These are phyloP conservation scores for Stenocarpella maydis DNA, from an alignment of 2,329 filamentous ascomycete species.

Conservation along the genomic window DNA sequence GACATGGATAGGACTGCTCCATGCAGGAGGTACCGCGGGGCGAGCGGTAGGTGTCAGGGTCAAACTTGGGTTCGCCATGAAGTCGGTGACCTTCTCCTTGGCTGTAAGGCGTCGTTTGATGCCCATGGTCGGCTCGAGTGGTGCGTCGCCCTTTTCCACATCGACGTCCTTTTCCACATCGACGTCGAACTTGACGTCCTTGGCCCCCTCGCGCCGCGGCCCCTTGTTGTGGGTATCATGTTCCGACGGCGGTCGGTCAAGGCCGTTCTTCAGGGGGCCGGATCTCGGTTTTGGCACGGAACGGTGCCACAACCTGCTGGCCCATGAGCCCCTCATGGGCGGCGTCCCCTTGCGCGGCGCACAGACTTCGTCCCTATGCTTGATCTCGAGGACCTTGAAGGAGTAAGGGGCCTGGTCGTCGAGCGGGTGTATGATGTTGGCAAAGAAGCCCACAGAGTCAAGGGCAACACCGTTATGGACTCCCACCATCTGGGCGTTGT, in stretches of 20 bases:
- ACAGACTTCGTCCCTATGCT: slow-evolving; percentile 48
- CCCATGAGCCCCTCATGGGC: neutral
- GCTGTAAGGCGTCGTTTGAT: slow-evolving; percentile 47
- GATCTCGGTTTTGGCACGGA: neutral
- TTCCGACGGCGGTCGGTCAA: slow-evolving; percentile 11
- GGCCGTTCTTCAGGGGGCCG: neutral
- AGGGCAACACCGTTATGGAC: slow-evolving; percentile 64
- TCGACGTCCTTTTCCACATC: slow-evolving; percentile 36
- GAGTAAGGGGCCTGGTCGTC: slow-evolving; percentile 56
- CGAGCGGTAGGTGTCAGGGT: slow-evolving; percentile 49
- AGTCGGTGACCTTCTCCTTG: slow-evolving; percentile 52
- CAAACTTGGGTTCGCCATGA: slow-evolving; percentile 53
- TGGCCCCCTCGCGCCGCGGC: neutral
- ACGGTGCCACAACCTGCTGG: neutral
- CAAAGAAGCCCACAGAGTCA: slow-evolving; percentile 67
- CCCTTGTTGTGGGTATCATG: neutral
- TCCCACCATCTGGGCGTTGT: slow-evolving; percentile 63
- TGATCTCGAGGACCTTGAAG: slow-evolving; percentile 59
- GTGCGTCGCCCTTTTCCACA: slow-evolving; percentile 36
- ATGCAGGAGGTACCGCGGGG: slow-evolving; percentile 57
- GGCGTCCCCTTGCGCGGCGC: neutral
- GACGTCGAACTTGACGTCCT: slow-evolving; percentile 20
- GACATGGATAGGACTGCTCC: slow-evolving; percentile 61
- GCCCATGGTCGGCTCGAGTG: slow-evolving; percentile 36
- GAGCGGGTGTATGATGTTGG: slow-evolving; percentile 66